Conservation (phyloP, 176 grass and related monocot genomes). For the Tillandsia leiboldiana region DNA sequence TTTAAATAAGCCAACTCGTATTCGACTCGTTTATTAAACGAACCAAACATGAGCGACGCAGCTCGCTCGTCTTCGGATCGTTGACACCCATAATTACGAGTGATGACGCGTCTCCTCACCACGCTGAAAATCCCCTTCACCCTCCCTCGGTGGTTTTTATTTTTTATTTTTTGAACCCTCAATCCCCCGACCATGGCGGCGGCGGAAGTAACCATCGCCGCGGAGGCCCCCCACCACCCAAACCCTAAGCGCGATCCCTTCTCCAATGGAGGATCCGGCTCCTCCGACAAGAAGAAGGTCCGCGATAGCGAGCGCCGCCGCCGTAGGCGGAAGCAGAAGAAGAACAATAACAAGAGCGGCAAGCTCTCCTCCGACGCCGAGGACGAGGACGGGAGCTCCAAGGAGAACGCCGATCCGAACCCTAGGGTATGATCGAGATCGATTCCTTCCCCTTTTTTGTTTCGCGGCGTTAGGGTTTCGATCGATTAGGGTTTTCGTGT, state of each 20-base stretch:
- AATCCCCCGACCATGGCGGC: too few species aligned
- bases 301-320: slow-evolving; percentile 48
- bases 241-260: slow-evolving; percentile 10
- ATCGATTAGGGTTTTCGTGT: background rate
- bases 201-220: slow-evolving; percentile 20
- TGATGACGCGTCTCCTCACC: too few species aligned
- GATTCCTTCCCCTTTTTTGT: background rate
- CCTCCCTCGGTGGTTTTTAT: too few species aligned
- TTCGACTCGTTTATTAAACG: too few species aligned
- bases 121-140: too few species aligned
- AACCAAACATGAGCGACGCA: too few species aligned
- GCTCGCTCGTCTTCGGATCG: too few species aligned
- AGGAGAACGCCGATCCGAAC: slow-evolving; percentile 20
- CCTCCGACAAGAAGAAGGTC: slow-evolving; percentile 29
- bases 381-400: background rate
- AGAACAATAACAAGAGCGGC: slow-evolving; percentile 15
- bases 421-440: slow-evolving; percentile 10
- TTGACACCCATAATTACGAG: too few species aligned
- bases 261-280: slow-evolving; percentile 8
- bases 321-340: slow-evolving; percentile 55
- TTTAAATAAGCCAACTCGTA: too few species aligned
- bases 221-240: slow-evolving; percentile 2
- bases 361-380: background rate
- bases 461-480: background rate
- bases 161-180: too few species aligned